Evolutionary conservation across 805 yeast genomes (phyloP).

Genomic region (Monosporozyma yasuniensis): DNA sequence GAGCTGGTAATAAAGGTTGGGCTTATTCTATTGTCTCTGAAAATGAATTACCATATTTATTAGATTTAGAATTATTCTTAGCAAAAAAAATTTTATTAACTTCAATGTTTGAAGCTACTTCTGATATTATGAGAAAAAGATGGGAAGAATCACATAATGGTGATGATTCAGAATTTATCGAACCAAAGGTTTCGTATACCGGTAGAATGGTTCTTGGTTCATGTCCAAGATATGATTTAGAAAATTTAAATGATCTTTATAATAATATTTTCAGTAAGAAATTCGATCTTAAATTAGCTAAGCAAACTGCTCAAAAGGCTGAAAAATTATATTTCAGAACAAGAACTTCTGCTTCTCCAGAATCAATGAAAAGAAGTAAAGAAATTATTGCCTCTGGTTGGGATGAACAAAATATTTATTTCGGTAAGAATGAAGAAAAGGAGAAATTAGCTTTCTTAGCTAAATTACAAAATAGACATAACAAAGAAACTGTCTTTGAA

Average conservation of each 20-base stretch:
- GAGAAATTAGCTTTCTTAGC: slow-evolving; percentile 68
- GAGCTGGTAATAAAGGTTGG: slow-evolving; percentile 98
- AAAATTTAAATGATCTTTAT: slow-evolving; percentile 61
- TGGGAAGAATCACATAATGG: slow-evolving; percentile 33
- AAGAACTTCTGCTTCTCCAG: slow-evolving; percentile 75
- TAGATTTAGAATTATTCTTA: slow-evolving; percentile 83
- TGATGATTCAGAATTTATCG: slow-evolving; percentile 32
- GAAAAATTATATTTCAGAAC: slow-evolving; percentile 82
- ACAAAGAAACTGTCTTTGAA: slow-evolving; percentile 91
- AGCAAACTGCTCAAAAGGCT: slow-evolving; percentile 73
- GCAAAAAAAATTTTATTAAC: slow-evolving; percentile 74
- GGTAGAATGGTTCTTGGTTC: slow-evolving; percentile 77
- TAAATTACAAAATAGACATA: slow-evolving; percentile 55
- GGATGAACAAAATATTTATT: slow-evolving; percentile 79
- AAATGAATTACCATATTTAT: slow-evolving; percentile 76
- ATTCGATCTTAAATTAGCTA: slow-evolving; percentile 58
- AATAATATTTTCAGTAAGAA: slow-evolving; percentile 50
- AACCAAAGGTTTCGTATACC: slow-evolving; percentile 60
- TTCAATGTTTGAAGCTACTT: slow-evolving; percentile 55
- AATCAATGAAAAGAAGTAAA: slow-evolving; percentile 77
- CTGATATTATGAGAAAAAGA: slow-evolving; percentile 41
- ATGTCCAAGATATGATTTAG: slow-evolving; percentile 64
- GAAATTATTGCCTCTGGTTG: slow-evolving; percentile 70
- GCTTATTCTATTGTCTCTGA: slow-evolving; percentile 86
- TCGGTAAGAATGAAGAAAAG: slow-evolving; percentile 65